phyloP scores from a whole-genome alignment of 805 yeast genomes.

The Sungouiozyma intestinalis region DNA sequence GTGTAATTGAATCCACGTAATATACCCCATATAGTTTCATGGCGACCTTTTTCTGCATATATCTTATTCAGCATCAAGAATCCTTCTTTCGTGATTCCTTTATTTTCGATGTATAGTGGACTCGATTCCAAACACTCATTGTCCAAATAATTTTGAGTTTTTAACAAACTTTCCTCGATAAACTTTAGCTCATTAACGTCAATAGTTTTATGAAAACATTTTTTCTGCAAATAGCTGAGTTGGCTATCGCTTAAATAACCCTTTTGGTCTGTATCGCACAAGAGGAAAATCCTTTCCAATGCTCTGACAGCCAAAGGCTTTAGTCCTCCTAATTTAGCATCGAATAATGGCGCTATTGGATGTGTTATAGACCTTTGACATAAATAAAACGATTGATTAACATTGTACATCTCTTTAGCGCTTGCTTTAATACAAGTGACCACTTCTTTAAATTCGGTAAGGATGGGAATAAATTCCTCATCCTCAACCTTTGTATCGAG shows the following conservation, averaged over 20 bases:
- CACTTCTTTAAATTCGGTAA: constrained; percentile 87
- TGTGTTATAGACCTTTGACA: constrained; percentile 90
- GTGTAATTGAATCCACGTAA: constrained; percentile 82
- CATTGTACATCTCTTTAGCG: constrained; percentile 74
- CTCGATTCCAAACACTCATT: neutral
- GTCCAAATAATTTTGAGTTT: constrained; percentile 1
- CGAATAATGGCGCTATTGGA: constrained; percentile 88
- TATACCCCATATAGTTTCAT: constrained; percentile 96
- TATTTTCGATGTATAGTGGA: constrained; percentile 27
- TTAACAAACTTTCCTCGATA: constrained; percentile 30
- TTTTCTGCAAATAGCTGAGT: constrained; percentile 54
- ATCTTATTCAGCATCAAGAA: constrained; percentile 68
- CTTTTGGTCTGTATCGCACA: constrained; percentile 87
- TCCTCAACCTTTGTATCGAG: constrained; percentile 39
- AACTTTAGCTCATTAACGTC: constrained; percentile 41
- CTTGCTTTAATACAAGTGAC: constrained; percentile 86
- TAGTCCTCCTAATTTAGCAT: constrained; percentile 75
- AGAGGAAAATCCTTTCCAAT: constrained; percentile 65
- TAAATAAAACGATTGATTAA: constrained; percentile 73
- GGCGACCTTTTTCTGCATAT: constrained; percentile 86
- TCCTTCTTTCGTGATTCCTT: constrained; percentile 63
- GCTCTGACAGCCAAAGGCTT: constrained; percentile 74
- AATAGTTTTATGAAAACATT: constrained; percentile 57
- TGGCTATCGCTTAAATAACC: constrained; percentile 68
- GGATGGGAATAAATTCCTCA: constrained; percentile 77